Evolutionary conservation across 108 stramenopile species (phyloP), one percentile per base, ranked within the genome.

Genomic region (Cyclotella choctawhatcheeana): DNA sequence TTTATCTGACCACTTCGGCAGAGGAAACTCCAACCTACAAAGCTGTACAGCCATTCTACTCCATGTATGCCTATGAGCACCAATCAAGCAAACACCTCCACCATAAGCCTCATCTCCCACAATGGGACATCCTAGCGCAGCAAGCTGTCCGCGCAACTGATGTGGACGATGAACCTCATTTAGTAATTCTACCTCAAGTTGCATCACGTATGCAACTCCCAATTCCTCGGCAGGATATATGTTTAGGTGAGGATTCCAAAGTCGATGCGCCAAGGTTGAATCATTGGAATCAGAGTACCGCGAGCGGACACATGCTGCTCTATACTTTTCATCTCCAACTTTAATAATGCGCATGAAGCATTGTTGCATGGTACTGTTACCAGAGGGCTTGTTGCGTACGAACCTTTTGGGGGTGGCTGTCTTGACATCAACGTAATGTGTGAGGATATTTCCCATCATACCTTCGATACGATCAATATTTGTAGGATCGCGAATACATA

Each of bases 111-210:
- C 51, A 48, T 86, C 86, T 6, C 81, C 81, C 32, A 86, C 83
- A 44, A 86, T 61, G 4, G 86, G 83, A 64, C 79, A 61, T 33
- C 86, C 83, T 31, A 86, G 22, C 8, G 81, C 81, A 8, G 75
- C 73, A 7, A 85, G 40, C 73, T 82, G 77, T 16, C 84, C 84
- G 2, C 81, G 73, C 27, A 85, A 55, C 43, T 85, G 84, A 58
- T 85, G 84, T 27, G 81, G 81, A 29, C 74, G 44, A 40, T 60
- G 59, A 2, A 35, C 59, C 22, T 58, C 60, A 21, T 77, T 82
- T 13, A 82, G 40, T 21, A 85, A 47, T 45, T 85, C 72, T 31
- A 85, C 71, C 18, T 74, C 73, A 3, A 85, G 7, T 40, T 85
- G 71, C 77, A 82, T 77, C n/a, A 85, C 82, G 25, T 75, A 75